Percentiles rank a stretch among this genome's conserved stretches.
Conservation (phyloP, 768 basidiomycete species). For the Lactarius hengduanensis region DNA sequence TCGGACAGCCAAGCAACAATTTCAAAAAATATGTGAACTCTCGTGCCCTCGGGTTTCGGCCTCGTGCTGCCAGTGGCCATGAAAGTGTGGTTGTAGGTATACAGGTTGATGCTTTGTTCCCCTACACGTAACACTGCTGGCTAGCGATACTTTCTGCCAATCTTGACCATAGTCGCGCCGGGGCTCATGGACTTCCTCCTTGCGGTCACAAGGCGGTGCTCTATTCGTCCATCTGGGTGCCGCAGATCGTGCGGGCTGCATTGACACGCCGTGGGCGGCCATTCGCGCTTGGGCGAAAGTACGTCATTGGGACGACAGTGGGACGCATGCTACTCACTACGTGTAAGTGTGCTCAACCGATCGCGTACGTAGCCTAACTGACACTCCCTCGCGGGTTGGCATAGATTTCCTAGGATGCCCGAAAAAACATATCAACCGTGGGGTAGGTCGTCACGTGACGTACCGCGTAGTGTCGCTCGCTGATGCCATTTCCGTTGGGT, state of each 20-base stretch:
- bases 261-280: conserved; percentile 44
- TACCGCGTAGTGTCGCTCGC: conserved; percentile 33
- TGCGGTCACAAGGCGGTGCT: conserved; percentile 50
- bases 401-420: conserved; percentile 82
- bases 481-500: not conserved
- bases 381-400: not conserved
- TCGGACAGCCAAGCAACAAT: too few species aligned
- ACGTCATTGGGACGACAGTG: conserved; percentile 72
- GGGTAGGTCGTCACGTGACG: conserved; percentile 45
- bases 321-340: conserved; percentile 68
- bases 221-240: conserved; percentile 81
- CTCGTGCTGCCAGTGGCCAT: too few species aligned
- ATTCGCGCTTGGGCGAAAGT: conserved; percentile 62
- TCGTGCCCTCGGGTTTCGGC: too few species aligned
- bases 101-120: too few species aligned
- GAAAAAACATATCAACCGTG: conserved; percentile 72
- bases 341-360: conserved; percentile 51
- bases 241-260: conserved; percentile 75
- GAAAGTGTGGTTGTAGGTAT: too few species aligned
- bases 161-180: conserved; percentile 51
- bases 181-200: conserved; percentile 63
- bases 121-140: too few species aligned
- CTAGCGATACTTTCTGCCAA: too few species aligned
- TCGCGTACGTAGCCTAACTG: conserved; percentile 3
- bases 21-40: too few species aligned